phyloP scores from a whole-genome alignment of 495 filamentous ascomycete genomes.

The Daldinia vernicosa region DNA sequence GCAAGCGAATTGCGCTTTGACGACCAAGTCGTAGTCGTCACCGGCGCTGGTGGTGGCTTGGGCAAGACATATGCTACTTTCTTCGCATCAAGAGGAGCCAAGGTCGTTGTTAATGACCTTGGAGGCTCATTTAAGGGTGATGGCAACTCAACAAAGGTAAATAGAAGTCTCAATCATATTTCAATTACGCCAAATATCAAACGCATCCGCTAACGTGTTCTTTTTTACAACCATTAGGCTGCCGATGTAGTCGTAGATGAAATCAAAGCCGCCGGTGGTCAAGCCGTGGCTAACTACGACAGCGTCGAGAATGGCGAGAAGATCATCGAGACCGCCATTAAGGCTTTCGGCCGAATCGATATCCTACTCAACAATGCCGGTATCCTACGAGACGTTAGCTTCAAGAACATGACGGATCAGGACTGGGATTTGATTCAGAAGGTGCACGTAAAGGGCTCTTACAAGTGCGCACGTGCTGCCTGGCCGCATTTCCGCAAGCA shows the following conservation, averaged over 20 bases:
- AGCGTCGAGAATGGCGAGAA: conserved; percentile 92
- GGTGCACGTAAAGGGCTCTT: conserved; percentile 94
- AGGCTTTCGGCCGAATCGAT: conserved; percentile 91
- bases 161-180: conserved; percentile 11
- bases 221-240: conserved; percentile 62
- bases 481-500: conserved; percentile 99
- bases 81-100: conserved; percentile 91
- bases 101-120: conserved; percentile 97
- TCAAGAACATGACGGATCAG: conserved; percentile 98
- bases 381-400: conserved; percentile 94
- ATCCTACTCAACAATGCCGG: conserved; percentile 98
- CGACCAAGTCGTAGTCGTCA: conserved; percentile 96
- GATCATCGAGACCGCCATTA: conserved; percentile 96
- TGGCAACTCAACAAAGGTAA: conserved; percentile 85
- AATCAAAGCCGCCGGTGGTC: conserved; percentile 90
- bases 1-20: conserved; percentile 85
- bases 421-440: conserved; percentile 96
- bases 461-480: conserved; percentile 95
- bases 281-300: conserved; percentile 98
- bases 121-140: conserved; percentile 95
- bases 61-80: conserved; percentile 93
- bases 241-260: conserved; percentile 96
- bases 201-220: conserved; percentile 31
- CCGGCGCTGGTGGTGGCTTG: conserved; percentile 93
- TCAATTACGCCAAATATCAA: not conserved